A percentile compares a stretch with the other conserved stretches of the same genome.
Evolutionary conservation across 768 basidiomycete species (phyloP).

Genomic region (Bullera alba): DNA sequence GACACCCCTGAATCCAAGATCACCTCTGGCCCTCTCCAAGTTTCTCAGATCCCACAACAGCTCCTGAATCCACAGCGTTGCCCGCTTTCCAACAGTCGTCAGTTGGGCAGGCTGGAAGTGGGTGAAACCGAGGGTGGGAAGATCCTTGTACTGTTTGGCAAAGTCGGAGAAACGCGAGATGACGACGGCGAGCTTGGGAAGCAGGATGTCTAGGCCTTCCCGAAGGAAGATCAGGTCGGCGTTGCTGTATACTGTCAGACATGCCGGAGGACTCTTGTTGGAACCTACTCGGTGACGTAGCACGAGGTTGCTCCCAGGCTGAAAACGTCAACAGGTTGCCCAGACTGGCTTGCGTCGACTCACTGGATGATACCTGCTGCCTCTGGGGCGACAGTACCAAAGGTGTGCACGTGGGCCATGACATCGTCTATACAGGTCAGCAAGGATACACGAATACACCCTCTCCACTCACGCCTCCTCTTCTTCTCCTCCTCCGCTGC

Average conservation of each 20-base stretch:
- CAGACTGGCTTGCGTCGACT: constrained; percentile 29
- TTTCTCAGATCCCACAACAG: constrained; percentile 94
- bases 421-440: constrained; percentile 61
- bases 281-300: constrained; percentile 92
- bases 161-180: constrained; percentile 82
- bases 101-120: constrained; percentile 99
- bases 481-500: constrained; percentile 96
- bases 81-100: constrained; percentile 94
- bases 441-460: background rate
- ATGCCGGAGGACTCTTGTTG: background rate
- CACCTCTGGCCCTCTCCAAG: constrained; percentile 77
- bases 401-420: constrained; percentile 99
- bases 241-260: constrained; percentile 57
- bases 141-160: constrained; percentile 72
- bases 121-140: constrained; percentile 94
- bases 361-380: constrained; percentile 95
- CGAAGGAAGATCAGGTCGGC: constrained; percentile 97
- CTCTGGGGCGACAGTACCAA: constrained; percentile 83
- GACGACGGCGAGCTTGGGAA: constrained; percentile 79
- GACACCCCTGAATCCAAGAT: constrained; percentile 93
- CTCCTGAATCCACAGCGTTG: constrained; percentile 96
- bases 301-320: constrained; percentile 96
- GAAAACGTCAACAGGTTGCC: background rate
- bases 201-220: constrained; percentile 71
- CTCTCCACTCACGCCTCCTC: constrained; percentile 55